phyloP scores from a whole-genome alignment of 2,329 filamentous ascomycete species.

The Alternaria viburni region DNA sequence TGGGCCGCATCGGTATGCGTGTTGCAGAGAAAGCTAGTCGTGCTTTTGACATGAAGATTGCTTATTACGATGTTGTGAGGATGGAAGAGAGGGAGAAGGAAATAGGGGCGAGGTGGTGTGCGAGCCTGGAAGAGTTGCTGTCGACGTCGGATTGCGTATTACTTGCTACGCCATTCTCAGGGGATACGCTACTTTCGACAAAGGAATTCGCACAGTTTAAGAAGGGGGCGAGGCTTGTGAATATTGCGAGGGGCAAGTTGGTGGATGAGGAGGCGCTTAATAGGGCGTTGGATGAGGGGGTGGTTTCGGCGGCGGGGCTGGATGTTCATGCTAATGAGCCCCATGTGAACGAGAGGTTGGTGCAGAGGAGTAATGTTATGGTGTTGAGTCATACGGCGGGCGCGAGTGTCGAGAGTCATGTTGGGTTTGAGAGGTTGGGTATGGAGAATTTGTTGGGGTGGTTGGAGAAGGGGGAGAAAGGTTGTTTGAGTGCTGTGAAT shows the following conservation, averaged over 20 bases:
- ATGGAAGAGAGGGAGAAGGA: slow-evolving; percentile 55
- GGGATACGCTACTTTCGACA: slow-evolving; percentile 57
- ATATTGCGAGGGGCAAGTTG: slow-evolving; percentile 68
- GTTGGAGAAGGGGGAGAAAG: slow-evolving; percentile 55
- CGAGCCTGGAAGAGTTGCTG: slow-evolving; percentile 60
- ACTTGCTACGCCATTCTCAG: slow-evolving; percentile 64
- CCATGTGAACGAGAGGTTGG: slow-evolving; percentile 57
- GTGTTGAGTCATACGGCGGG: slow-evolving; percentile 73
- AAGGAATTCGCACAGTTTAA: slow-evolving; percentile 60
- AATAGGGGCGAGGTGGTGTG: slow-evolving; percentile 62
- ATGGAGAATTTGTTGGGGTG: slow-evolving; percentile 72
- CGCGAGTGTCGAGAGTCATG: slow-evolving; percentile 69
- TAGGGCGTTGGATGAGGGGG: slow-evolving; percentile 61
- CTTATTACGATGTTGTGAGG: slow-evolving; percentile 66
- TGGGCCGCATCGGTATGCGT: slow-evolving; percentile 62
- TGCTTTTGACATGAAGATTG: slow-evolving; percentile 71
- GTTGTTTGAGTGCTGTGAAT: slow-evolving; percentile 68
- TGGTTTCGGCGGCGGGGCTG: slow-evolving; percentile 62
- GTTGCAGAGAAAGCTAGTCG: slow-evolving; percentile 64
- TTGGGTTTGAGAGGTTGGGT: slow-evolving; percentile 70
- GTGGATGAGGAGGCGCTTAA: slow-evolving; percentile 70
- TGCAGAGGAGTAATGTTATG: slow-evolving; percentile 57
- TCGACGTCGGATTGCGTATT: slow-evolving; percentile 64
- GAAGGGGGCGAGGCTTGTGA: slow-evolving; percentile 65
- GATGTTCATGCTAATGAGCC: slow-evolving; percentile 71